Evolutionary conservation across 2,329 filamentous ascomycete species (phyloP), one percentile per base, ranked within the genome.

Genomic region (Trichothecium sympodiale): DNA sequence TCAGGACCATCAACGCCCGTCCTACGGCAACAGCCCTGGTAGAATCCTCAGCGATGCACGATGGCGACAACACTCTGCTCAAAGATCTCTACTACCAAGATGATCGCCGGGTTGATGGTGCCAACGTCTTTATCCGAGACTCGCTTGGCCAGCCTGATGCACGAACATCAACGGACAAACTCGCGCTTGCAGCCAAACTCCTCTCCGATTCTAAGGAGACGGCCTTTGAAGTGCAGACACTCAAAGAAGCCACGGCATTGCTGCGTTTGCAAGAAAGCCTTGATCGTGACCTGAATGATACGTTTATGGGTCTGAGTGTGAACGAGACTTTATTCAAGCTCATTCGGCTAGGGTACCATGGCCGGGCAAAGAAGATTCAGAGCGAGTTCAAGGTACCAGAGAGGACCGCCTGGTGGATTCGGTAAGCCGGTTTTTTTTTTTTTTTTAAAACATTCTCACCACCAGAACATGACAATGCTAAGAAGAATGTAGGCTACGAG

Each of bases 81-180:
- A 98, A 96, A 51, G 91, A 96, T 52, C 67, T 98, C 4, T 98
- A 91, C 62, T 98, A 98, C 55, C 91, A 96, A 60, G 91, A 96
- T 49, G 91, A 98, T 54, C 77, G 89, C 5, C 77, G 88, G 4
- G 65, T 87, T 5, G 91, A 96, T 44, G 87, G 91, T 3, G 83
- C 89, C 0, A 83, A 86, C 39, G 77, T 98, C 2, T 83, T 96
- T 40, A 65, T 98, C 12, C 76, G 77, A 15, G 89, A 98, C 59
- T 84, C 88, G 1, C 65, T 98, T 7, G 62, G 70, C 4, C 83
- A 91, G 51, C 69, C 77, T 1, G 77, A 83, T 42, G 65, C 77
- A 17, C 70, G 78, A 25, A 79, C 77, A 1, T 73, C 83, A 5
- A 71, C 74, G 2, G 91, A 96, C 56, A 96, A 95, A 61, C 69